Percentiles rank a stretch among this genome's conserved stretches.
Evolutionary conservation across 1,139 yeast species (phyloP).

Genomic region (Hyphopichia wangnamkhiaoensis): DNA sequence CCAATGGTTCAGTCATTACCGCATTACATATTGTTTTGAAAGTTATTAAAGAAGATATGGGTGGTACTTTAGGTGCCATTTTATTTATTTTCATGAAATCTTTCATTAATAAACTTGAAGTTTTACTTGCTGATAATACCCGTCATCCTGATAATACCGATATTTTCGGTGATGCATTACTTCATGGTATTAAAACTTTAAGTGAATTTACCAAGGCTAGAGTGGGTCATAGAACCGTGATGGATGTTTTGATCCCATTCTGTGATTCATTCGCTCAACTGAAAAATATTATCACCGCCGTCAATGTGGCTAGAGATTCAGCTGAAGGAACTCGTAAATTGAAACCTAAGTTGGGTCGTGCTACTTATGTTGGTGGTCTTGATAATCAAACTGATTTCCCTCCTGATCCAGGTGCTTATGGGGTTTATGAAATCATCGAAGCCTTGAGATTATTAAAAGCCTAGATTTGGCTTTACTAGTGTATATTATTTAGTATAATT

Average conservation of each 20-base stretch:
- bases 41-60: conserved; percentile 50
- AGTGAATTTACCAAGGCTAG: conserved; percentile 48
- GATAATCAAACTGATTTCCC: conserved; percentile 28
- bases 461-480: neutral
- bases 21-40: conserved; percentile 38
- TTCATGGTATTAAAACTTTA: conserved; percentile 33
- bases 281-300: conserved; percentile 27
- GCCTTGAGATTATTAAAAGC: conserved; percentile 13
- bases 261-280: conserved; percentile 28
- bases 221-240: conserved; percentile 52
- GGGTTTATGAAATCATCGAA: conserved; percentile 23
- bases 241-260: conserved; percentile 56
- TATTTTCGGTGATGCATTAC: conserved; percentile 28
- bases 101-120: conserved; percentile 33
- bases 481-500: neutral
- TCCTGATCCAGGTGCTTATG: conserved; percentile 49
- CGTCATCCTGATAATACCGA: conserved; percentile 9
- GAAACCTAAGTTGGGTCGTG: conserved; percentile 47
- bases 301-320: conserved; percentile 33
- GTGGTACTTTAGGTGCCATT: conserved; percentile 56
- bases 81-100: conserved; percentile 49
- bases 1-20: conserved; percentile 7
- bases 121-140: conserved; percentile 12
- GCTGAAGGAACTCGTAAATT: conserved; percentile 45
- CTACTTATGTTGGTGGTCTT: conserved; percentile 45